These are phyloP conservation scores for Obelidium mucronatum DNA, from an alignment of 192 early-diverging fungal genomes.

Conservation along the genomic window DNA sequence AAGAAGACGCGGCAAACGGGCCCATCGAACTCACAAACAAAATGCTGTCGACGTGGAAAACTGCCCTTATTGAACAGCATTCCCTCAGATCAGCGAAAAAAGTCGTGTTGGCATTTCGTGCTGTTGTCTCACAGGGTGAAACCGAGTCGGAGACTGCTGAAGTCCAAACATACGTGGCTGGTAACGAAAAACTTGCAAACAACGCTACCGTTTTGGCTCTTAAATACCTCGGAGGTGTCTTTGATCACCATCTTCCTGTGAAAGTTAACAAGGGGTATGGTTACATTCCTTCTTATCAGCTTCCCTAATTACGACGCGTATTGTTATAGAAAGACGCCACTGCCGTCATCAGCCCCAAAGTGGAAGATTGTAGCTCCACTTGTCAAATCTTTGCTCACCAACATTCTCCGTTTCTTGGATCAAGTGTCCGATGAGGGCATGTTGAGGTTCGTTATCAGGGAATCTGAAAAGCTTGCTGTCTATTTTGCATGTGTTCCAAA, in stretches of 20 bases:
- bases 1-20: constrained; percentile 23
- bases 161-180: constrained; percentile 23
- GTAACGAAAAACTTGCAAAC: constrained; percentile 75
- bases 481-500: constrained; percentile 87
- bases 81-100: constrained; percentile 75
- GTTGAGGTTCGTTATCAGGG: constrained; percentile 83
- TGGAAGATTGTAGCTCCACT: constrained; percentile 79
- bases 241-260: constrained; percentile 72
- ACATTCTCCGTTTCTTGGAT: constrained; percentile 75
- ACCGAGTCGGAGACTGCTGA: constrained; percentile 16
- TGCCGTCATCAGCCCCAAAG: constrained; percentile 55
- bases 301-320: background rate
- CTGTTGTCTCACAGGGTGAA: constrained; percentile 30
- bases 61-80: constrained; percentile 48
- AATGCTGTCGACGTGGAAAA: constrained; percentile 80
- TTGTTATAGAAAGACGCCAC: constrained; percentile 42
- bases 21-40: constrained; percentile 70
- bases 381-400: constrained; percentile 84
- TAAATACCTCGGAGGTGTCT: constrained; percentile 70
- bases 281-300: background rate
- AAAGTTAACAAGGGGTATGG: constrained; percentile 33
- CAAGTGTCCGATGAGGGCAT: constrained; percentile 86
- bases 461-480: constrained; percentile 74
- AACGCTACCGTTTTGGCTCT: constrained; percentile 78
- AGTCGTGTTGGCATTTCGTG: constrained; percentile 85